Base-by-base conservation (phyloP, 2,329 filamentous ascomycete species). In the Penicillium sp. region DNA sequence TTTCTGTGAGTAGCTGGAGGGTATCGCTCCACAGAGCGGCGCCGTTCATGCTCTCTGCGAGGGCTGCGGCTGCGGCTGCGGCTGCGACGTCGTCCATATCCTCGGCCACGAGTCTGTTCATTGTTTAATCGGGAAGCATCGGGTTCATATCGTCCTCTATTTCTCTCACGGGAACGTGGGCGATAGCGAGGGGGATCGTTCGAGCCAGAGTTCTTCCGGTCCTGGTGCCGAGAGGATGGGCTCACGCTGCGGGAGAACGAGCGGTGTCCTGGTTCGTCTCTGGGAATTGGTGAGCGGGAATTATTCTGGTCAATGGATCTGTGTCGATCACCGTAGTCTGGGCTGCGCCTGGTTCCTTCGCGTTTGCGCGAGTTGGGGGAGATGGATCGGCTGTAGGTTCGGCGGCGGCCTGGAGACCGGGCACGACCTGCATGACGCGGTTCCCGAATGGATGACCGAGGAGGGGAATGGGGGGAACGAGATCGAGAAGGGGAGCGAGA, bases 261-360 rank as follows among this genome's bases (percentile, higher is more conserved):
- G 67, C 74, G 69, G 60, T 67, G 73, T 69, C 73, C 72, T 64
- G 69, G 69, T 66, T 74, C 75, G 59, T 72, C 69, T 77, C 79
- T 83, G 76, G 79, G 75, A 72, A 78, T 78, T 76, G 74, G 82
- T 83, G 82, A 85, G 80, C 80, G 80, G 69, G 77, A 76, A 66
- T 77, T 72, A 77, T 72, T 76, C 67, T 77, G 77, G 71, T 77
- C 74, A 65, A 67, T 72, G 71, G 81, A 81, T 77, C 79, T 76
- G 67, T 76, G 73, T 73, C 77, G 77, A 73, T 78, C 76, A 77
- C 75, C 74, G 63, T 75, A 74, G 67, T 73, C 69, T 63, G 72
- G 70, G 64, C 67, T 75, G 59, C 69, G 73, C 57, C 70, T 70
- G 54, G 68, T 64, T 63, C 67, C 72, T 62, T 69, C 73, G 58